Percentiles rank a stretch among this genome's conserved stretches.
phyloP scores from a whole-genome alignment of 805 yeast genomes.

The Komagataella phaffii region DNA sequence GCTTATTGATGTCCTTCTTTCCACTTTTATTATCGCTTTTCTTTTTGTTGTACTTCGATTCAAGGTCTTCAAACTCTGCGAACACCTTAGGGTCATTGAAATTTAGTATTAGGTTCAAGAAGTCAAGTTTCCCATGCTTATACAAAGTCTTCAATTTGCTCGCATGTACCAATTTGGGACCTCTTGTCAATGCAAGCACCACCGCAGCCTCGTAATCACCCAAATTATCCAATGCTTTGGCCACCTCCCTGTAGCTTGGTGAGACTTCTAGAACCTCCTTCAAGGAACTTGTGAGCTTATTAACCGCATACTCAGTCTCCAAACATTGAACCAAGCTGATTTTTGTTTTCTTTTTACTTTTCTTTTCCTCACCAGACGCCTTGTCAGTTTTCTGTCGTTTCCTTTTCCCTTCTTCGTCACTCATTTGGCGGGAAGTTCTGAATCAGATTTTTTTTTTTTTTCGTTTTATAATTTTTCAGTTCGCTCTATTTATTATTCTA shows the following conservation, averaged over 20 bases:
- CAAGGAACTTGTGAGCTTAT: not conserved
- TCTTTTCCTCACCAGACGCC: not conserved
- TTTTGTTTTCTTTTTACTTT: not conserved
- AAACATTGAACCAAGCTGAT: not conserved
- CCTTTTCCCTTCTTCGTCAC: not conserved
- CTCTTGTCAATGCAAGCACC: conserved; percentile 26
- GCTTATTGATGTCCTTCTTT: not conserved
- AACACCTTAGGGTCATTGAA: conserved; percentile 19
- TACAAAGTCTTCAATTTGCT: conserved; percentile 44
- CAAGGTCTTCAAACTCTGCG: conserved; percentile 5
- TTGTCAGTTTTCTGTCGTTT: not conserved
- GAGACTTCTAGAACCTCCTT: not conserved
- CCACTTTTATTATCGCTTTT: not conserved
- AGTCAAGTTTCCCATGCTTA: conserved; percentile 28
- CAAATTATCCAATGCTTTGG: not conserved
- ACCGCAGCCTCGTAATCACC: not conserved
- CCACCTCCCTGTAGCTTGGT: not conserved
- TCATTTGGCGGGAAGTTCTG: not conserved
- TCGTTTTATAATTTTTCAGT: not conserved
- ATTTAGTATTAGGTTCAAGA: conserved; percentile 41
- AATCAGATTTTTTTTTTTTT: not conserved
- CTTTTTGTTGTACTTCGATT: not conserved
- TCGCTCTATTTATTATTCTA: not conserved
- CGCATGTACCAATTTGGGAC: conserved; percentile 44
- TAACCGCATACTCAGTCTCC: not conserved